Evolutionary conservation across 768 basidiomycete species (phyloP), one percentile per base, ranked within the genome.

Genomic region (Cystofilobasidium ferigula): DNA sequence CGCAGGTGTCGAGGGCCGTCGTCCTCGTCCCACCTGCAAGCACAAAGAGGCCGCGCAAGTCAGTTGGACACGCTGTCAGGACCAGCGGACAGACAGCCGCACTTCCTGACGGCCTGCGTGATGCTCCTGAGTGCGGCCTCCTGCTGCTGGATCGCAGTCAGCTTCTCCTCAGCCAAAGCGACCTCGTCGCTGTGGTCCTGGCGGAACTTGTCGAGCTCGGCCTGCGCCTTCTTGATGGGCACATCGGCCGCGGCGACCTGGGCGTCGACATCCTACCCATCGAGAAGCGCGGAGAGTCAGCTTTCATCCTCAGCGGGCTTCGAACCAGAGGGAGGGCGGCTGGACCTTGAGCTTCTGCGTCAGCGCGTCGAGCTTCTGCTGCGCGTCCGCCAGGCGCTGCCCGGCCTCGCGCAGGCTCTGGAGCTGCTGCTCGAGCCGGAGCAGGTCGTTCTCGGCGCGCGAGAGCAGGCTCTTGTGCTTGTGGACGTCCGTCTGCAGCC

Each of bases 311-410:
- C 0, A 5, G 1, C 20, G 5, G 47, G 28, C 13, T 12, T 26
- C 13, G 4, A 18, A 13, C 24, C n/a, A 28, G 26, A 34, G 10
- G 22, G 61, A n/a, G 18, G 54, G 24, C 0, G 2, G 14, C 30
- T 69, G 43, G 12, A 72, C 72, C 67, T 84, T 85, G 73, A 91
- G 84, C 72, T 91, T 87, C 72, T 84, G 85, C 71, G 88, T 85
- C 20, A 92, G 81, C 26, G 76, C 78, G 18, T 80, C 78, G 34
- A 89, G 81, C 35, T 72, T 74, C 40, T 75, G 74, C 12, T 80
- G 79, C 10, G 79, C 71, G 20, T 72, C 70, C 62, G 81, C 80
- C 35, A 70, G 65, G 16, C 69, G 60, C 57, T 67, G 34, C 61
- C 72, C 70, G 56, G 71, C 64, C 22, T 59, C 60, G 35, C 69